phyloP scores from a whole-genome alignment of 306 rosid species.

The Glycine tomentella region DNA sequence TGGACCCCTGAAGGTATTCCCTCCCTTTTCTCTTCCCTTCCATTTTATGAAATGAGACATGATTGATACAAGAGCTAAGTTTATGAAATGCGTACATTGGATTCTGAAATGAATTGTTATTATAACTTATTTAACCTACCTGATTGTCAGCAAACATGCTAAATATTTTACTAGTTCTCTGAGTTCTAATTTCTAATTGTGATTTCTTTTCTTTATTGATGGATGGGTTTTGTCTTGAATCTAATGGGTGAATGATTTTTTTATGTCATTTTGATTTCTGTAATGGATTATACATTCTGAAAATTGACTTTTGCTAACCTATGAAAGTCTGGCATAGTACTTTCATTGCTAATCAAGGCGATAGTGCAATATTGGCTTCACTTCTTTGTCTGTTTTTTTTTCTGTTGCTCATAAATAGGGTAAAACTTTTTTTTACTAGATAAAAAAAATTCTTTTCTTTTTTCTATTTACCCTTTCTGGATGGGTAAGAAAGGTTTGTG shows the following conservation, averaged over 20 bases:
- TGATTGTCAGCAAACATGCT: slow-evolving; percentile 3
- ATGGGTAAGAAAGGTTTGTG: slow-evolving; percentile 3
- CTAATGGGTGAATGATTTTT: background rate
- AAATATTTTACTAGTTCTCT: background rate
- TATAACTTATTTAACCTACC: background rate
- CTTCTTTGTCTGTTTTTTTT: background rate
- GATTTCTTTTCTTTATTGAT: background rate
- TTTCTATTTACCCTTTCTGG: slow-evolving; percentile 6
- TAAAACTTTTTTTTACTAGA: background rate
- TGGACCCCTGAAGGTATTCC: slow-evolving; percentile 89
- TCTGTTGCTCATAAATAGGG: background rate
- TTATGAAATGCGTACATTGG: background rate
- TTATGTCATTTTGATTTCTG: background rate
- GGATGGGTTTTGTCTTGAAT: slow-evolving; percentile 5
- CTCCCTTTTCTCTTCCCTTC: background rate
- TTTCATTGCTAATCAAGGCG: background rate
- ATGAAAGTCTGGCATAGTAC: background rate
- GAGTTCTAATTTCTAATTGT: background rate
- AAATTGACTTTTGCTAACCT: slow-evolving; percentile 17
- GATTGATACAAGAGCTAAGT: too few species aligned
- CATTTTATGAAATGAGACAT: background rate
- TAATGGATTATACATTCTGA: background rate
- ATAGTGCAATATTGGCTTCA: background rate
- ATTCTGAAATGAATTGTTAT: slow-evolving; percentile 24
- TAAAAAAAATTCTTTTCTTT: background rate